Percentiles rank a stretch among this genome's conserved stretches.
Evolutionary conservation across 345 rosid genomes (phyloP).

Genomic region (Sapria himalayana): DNA sequence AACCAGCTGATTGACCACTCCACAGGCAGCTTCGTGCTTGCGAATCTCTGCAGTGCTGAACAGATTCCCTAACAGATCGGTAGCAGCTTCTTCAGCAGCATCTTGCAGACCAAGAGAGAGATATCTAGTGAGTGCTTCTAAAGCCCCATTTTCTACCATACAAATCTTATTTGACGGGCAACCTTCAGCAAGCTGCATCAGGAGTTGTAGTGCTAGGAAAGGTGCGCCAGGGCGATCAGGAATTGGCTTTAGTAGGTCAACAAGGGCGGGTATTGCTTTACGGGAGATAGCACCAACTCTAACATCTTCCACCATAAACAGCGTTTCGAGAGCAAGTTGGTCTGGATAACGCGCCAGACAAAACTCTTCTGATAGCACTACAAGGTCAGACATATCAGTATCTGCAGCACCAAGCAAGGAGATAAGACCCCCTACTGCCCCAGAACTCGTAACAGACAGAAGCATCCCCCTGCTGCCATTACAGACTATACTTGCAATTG

Average conservation of each 20-base stretch:
- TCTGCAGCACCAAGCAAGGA: conserved; percentile 94
- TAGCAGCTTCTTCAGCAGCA: conserved; percentile 98
- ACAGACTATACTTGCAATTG: conserved; percentile 76
- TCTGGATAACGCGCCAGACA: conserved; percentile 69
- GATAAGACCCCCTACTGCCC: conserved; percentile 85
- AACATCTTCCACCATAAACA: conserved; percentile 96
- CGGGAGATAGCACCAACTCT: conserved; percentile 96
- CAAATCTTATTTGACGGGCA: conserved; percentile 70
- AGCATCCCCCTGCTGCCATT: conserved; percentile 98
- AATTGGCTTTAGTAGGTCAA: conserved; percentile 94
- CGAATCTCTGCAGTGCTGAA: conserved; percentile 86
- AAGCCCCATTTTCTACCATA: conserved; percentile 95
- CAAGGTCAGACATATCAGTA: conserved; percentile 64
- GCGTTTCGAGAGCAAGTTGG: conserved; percentile 93
- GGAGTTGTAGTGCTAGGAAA: conserved; percentile 62
- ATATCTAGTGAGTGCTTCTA: conserved; percentile 86
- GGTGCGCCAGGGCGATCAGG: conserved; percentile 99
- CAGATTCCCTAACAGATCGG: conserved; percentile 71
- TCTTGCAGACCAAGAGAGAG: conserved; percentile 98
- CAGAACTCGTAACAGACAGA: conserved; percentile 91
- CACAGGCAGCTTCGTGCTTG: conserved; percentile 88
- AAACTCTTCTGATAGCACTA: conserved; percentile 72
- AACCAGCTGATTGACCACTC: conserved; percentile 86
- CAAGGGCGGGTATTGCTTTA: conserved; percentile 89
- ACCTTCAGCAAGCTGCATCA: conserved; percentile 87